phyloP scores from a whole-genome alignment of 768 basidiomycete genomes.

The Lactarius deliciosus region DNA sequence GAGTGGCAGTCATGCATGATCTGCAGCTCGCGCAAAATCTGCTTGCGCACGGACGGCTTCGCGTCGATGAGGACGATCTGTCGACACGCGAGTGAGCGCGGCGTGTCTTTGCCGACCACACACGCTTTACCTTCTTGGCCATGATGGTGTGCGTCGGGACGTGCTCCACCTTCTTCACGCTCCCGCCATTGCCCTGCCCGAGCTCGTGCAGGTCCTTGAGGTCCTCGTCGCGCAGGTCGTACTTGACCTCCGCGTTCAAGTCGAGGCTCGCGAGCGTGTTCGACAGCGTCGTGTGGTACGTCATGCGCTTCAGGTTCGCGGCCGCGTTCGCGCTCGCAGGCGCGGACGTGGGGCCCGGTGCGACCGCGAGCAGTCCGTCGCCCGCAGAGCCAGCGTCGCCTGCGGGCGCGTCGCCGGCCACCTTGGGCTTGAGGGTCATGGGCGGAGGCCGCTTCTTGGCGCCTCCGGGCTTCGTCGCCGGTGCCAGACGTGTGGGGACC shows the following conservation, averaged over 20 bases:
- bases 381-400: constrained; percentile 36
- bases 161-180: constrained; percentile 95
- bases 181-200: constrained; percentile 95
- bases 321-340: constrained; percentile 50
- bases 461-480: constrained; percentile 38
- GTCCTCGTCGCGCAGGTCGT: constrained; percentile 84
- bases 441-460: constrained; percentile 77
- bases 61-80: constrained; percentile 96
- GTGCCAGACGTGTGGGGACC: constrained; percentile 37
- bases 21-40: constrained; percentile 95
- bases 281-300: constrained; percentile 76
- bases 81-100: constrained; percentile 6
- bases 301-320: constrained; percentile 58
- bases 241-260: constrained; percentile 81
- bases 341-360: constrained; percentile 48
- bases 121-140: constrained; percentile 84
- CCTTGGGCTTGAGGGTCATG: constrained; percentile 77
- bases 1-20: constrained; percentile 99
- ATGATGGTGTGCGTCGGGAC: constrained; percentile 87
- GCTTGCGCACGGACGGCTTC: constrained; percentile 93
- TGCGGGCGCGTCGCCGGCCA: constrained; percentile 42
- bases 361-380: constrained; percentile 49
- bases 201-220: constrained; percentile 88
- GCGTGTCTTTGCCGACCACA: constrained; percentile 31
- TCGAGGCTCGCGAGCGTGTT: constrained; percentile 86